Conservation (phyloP, 345 rosid species). For the Capsella bursapastoris region DNA sequence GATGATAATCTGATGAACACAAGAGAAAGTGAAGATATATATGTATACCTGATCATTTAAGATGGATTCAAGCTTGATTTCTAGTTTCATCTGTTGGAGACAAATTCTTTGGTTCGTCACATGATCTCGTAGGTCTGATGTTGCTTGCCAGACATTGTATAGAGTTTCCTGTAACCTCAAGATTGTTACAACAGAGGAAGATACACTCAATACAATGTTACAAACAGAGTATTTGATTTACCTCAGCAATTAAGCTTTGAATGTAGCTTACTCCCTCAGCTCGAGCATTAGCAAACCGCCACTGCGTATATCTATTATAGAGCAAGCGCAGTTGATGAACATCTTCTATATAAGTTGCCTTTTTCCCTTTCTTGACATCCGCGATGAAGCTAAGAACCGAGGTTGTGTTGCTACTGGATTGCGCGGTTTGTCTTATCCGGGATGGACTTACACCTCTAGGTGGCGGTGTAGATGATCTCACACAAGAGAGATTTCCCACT, state of each 20-base stretch:
- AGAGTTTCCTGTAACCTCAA: slow-evolving; percentile 69
- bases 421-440: slow-evolving; percentile 64
- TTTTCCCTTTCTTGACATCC: slow-evolving; percentile 78
- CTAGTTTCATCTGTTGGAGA: slow-evolving; percentile 70
- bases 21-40: slow-evolving; percentile 27
- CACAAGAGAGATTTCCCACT: slow-evolving; percentile 51
- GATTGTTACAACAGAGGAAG: slow-evolving; percentile 26
- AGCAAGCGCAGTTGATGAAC: slow-evolving; percentile 84
- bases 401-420: slow-evolving; percentile 54
- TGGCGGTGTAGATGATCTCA: slow-evolving; percentile 67
- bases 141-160: slow-evolving; percentile 71
- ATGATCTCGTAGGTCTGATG: slow-evolving; percentile 62
- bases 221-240: slow-evolving; percentile 23
- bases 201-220: background rate
- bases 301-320: slow-evolving; percentile 81
- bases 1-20: slow-evolving; percentile 14
- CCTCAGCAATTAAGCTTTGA: slow-evolving; percentile 80
- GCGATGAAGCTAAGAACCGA: slow-evolving; percentile 88
- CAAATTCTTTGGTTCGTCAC: slow-evolving; percentile 60
- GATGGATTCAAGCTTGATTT: slow-evolving; percentile 69
- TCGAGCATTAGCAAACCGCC: slow-evolving; percentile 87
- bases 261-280: slow-evolving; percentile 64
- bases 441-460: slow-evolving; percentile 83
- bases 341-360: slow-evolving; percentile 68
- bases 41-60: slow-evolving; percentile 65